Evolutionary conservation across 768 basidiomycete genomes (phyloP).

Genomic region (Russula earlei): DNA sequence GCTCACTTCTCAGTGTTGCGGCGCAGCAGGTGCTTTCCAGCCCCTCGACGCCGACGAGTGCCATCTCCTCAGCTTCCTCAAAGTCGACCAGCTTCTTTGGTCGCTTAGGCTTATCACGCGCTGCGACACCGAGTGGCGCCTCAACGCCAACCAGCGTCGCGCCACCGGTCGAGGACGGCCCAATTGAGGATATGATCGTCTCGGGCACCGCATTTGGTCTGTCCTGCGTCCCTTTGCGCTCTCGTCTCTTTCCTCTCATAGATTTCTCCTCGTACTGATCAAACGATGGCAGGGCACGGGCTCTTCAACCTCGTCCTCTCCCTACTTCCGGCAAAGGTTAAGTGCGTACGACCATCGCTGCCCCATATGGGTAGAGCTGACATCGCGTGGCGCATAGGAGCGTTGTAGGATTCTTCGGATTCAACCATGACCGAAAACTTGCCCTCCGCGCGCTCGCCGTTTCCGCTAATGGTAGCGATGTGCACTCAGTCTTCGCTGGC

Average conservation of each 20-base stretch:
- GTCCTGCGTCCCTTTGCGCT: neutral
- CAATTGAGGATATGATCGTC: slow-evolving; percentile 62
- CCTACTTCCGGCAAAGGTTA: slow-evolving; percentile 58
- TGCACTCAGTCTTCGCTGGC: slow-evolving; percentile 69
- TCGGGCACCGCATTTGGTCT: slow-evolving; percentile 71
- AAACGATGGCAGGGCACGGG: slow-evolving; percentile 24
- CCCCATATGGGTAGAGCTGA: neutral
- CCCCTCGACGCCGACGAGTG: slow-evolving; percentile 18
- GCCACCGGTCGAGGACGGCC: slow-evolving; percentile 33
- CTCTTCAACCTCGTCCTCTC: slow-evolving; percentile 78
- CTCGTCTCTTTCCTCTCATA: neutral
- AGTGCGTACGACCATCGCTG: slow-evolving; percentile 33
- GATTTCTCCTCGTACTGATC: neutral
- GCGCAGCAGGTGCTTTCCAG: slow-evolving; percentile 10
- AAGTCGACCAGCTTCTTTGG: slow-evolving; percentile 22
- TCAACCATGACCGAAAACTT: slow-evolving; percentile 58
- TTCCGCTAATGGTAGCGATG: slow-evolving; percentile 55
- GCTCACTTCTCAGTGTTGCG: slow-evolving; percentile 22
- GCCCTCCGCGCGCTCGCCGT: slow-evolving; percentile 63
- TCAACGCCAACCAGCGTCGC: slow-evolving; percentile 3
- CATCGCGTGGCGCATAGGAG: slow-evolving; percentile 32
- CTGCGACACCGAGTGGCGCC: slow-evolving; percentile 21
- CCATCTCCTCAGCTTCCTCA: slow-evolving; percentile 2
- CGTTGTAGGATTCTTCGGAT: slow-evolving; percentile 69
- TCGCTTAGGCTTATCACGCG: slow-evolving; percentile 22